Base-by-base conservation (phyloP, 2,329 filamentous ascomycete species). In the Erysiphe neolycopersici region DNA sequence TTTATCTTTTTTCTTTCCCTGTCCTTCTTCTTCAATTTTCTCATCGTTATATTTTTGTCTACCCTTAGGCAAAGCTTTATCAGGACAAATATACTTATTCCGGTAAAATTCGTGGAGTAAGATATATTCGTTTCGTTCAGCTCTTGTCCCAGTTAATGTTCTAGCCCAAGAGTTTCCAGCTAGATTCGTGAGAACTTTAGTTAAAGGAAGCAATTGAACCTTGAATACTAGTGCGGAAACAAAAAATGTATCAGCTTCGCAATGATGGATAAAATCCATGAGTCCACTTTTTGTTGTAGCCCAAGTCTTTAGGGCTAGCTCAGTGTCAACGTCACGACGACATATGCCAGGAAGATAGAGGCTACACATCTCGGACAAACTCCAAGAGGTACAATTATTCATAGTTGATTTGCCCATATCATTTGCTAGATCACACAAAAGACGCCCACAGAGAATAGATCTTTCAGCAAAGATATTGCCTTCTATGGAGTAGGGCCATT, bases 51-150 rank as follows among this genome's bases (percentile, higher is more conserved):
- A 62, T 53, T 79, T 80, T 41, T 73, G 68, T 47, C 81, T 79
- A 13, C 74, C 74, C 51, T 77, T 84, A 53, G 81, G 83, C 39
- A 68, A 77, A 51, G 83, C 76, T 62, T 98, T 98, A 63, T 98
- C 91, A 0, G 89, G 89, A 56, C 84, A 94, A 47, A 98, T 94
- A 57, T 92, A 98, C 60, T 94, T 95, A 61, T 89, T 94, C 48
- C 79, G 77, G 58, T 94, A 72, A 56, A 98, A 98, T 55, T 95
- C 87, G 53, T 98, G 89, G 5, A 98, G 71, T 56, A 98, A 56
- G 82, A 98, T 98, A 67, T 93, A 98, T 62, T 98, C 89, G 61
- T 98, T 98, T 32, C 89, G 80, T 63, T 98, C 89, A 9, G 89
- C 89, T 56, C 89, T 78, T 17, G 89, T 98, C 60, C 89, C 89